Evolutionary conservation across 495 filamentous ascomycete genomes (phyloP), one percentile per base, ranked within the genome.

Genomic region (Haplographium delicatum): DNA sequence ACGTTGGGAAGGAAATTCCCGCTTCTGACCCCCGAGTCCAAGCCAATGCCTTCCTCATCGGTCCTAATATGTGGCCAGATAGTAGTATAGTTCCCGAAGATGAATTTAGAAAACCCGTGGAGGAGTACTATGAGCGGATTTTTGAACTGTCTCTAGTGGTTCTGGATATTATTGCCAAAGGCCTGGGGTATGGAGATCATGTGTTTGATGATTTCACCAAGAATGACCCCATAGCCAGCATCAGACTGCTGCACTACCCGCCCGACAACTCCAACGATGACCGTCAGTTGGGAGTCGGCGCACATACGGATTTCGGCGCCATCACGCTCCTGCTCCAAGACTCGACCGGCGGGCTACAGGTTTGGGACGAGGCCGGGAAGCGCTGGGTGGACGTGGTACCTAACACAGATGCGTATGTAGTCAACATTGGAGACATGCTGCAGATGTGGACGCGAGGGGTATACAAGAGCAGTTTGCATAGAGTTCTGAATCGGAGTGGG

Each of bases 341-440:
- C 48, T 42, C 61, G 5, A 58, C 50, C 24, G 62, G 20, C 45
- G 72, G 35, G 46, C 68, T 47, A 9, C 65, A 71, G 68, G 51
- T 75, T 66, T 68, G 63, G 60, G 61, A 72, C 33, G 47, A 57
- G 15, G 50, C 42, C 5, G 47, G 57, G 5, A 42, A 56, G 25
- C 23, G 44, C 47, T 64, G 60, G 64, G 39, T 50, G 26, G 57
- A 62, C 47, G 57, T 64, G 4, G 7, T 28, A 6, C 72, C 72
- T 2, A 64, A 69, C 13, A 60, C 63, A 18, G 68, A 68, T 0
- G 74, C 71, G 27, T 62, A 75, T 51, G 73, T 78, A 1, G 65
- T 78, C 16, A 78, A 78, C 49, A 69, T 76, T 15, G 67, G 62
- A 3, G 67, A 75, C 50, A 66, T 65, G 30, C 46, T 74, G 42